Evolutionary conservation across 2,329 filamentous ascomycete species (phyloP).

Genomic region (Sporothrix dimorphospora): DNA sequence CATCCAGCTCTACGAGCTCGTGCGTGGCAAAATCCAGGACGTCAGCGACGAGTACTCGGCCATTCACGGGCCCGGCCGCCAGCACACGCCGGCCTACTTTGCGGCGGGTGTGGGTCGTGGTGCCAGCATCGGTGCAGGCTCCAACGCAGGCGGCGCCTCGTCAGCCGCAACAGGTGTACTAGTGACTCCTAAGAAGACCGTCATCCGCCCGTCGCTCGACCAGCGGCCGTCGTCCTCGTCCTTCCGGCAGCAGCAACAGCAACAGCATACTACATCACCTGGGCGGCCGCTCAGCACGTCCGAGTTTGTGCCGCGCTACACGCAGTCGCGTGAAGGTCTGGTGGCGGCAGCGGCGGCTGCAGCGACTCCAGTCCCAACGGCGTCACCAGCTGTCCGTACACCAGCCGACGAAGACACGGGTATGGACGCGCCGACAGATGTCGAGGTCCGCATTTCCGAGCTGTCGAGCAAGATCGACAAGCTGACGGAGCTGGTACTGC

Average conservation of each 20-base stretch:
- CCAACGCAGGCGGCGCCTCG: neutral
- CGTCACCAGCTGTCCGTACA: neutral
- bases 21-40: conserved; percentile 45
- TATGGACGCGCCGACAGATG: conserved; percentile 34
- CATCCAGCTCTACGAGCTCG: conserved; percentile 69
- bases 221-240: conserved; percentile 25
- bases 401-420: conserved; percentile 32
- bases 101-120: neutral
- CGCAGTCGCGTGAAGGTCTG: conserved; percentile 10
- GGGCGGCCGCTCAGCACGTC: conserved; percentile 29
- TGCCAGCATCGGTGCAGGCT: neutral
- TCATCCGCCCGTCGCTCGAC: conserved; percentile 23
- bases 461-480: conserved; percentile 62
- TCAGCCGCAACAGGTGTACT: neutral
- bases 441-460: conserved; percentile 54
- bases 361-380: neutral
- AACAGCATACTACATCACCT: neutral
- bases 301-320: conserved; percentile 24
- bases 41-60: conserved; percentile 50
- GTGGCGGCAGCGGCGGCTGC: neutral
- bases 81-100: conserved; percentile 22
- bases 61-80: conserved; percentile 52
- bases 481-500: conserved; percentile 58
- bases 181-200: conserved; percentile 27
- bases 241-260: conserved; percentile 14